Conservation (phyloP, 257 asterid species). For the Nyctanthes arbortristis region DNA sequence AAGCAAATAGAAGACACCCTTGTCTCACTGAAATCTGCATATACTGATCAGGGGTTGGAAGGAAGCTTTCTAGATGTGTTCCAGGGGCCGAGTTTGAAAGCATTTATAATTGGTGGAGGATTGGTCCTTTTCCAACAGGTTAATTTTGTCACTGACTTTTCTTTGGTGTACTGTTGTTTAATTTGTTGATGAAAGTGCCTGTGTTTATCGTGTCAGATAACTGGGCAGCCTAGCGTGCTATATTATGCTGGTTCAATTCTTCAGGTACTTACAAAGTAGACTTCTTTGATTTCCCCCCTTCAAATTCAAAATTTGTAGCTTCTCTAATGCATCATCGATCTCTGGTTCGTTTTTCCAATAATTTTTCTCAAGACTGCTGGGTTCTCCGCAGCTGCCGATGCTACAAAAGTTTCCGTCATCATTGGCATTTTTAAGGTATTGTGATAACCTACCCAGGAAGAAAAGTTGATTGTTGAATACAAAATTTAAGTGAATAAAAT, state of each 20-base stretch:
- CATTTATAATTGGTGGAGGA: slow-evolving; percentile 94
- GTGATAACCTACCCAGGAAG: slow-evolving; percentile 10
- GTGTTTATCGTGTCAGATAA: slow-evolving; percentile 54
- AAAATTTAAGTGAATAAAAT: background rate
- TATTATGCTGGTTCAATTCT: slow-evolving; percentile 96
- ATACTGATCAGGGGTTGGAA: slow-evolving; percentile 66
- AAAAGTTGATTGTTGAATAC: background rate
- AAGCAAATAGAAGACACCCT: slow-evolving; percentile 81
- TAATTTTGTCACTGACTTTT: slow-evolving; percentile 14
- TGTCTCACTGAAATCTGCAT: slow-evolving; percentile 68
- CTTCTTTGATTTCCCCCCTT: slow-evolving; percentile 6
- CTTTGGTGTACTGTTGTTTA: slow-evolving; percentile 1
- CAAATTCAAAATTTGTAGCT: background rate
- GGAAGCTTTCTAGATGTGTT: slow-evolving; percentile 73
- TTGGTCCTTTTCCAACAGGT: slow-evolving; percentile 99
- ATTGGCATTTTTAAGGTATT: slow-evolving; percentile 91
- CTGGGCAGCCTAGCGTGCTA: slow-evolving; percentile 98
- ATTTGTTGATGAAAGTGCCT: slow-evolving; percentile 15
- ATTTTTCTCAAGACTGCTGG: slow-evolving; percentile 74
- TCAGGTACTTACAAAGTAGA: slow-evolving; percentile 55
- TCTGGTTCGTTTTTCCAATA: slow-evolving; percentile 17
- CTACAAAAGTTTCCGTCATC: slow-evolving; percentile 84
- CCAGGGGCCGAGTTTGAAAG: slow-evolving; percentile 91
- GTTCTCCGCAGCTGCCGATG: slow-evolving; percentile 96
- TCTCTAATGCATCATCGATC: slow-evolving; percentile 10